Conservation (phyloP, 176 grass and related monocot species). For the Themeda triandra region DNA sequence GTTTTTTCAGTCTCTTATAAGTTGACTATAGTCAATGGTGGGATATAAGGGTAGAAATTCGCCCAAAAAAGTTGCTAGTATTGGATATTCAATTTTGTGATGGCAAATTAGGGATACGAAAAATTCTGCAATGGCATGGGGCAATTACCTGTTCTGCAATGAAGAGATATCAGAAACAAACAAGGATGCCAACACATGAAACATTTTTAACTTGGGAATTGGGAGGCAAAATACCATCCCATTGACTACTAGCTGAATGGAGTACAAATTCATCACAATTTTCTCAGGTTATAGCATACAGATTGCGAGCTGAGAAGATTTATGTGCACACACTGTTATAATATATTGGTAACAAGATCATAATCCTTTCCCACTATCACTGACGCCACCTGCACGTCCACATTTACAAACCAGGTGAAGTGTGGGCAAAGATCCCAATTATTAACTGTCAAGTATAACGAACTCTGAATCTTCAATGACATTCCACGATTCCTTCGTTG, state of each 20-base stretch:
- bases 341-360: slow-evolving; percentile 21
- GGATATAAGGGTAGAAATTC: not conserved
- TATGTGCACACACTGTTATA: slow-evolving; percentile 41
- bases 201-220: too few species aligned
- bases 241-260: not conserved
- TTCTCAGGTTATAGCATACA: slow-evolving; percentile 37
- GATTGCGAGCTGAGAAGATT: slow-evolving; percentile 18
- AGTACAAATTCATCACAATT: slow-evolving; percentile 38
- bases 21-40: not conserved
- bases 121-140: not conserved
- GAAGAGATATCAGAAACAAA: not conserved
- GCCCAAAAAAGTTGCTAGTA: not conserved
- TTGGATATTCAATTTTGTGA: not conserved
- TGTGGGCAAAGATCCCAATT: slow-evolving; percentile 23
- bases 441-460: slow-evolving; percentile 66
- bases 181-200: not conserved
- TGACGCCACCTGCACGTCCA: slow-evolving; percentile 49
- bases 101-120: not conserved
- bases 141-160: not conserved
- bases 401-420: slow-evolving; percentile 73
- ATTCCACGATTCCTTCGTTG: slow-evolving; percentile 73
- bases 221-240: not conserved
- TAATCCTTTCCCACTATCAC: slow-evolving; percentile 24
- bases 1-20: not conserved
- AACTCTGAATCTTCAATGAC: slow-evolving; percentile 81